Evolutionary conservation across 805 yeast species (phyloP), one percentile per base, ranked within the genome.

Genomic region (Metschnikowia bowlesiae): DNA sequence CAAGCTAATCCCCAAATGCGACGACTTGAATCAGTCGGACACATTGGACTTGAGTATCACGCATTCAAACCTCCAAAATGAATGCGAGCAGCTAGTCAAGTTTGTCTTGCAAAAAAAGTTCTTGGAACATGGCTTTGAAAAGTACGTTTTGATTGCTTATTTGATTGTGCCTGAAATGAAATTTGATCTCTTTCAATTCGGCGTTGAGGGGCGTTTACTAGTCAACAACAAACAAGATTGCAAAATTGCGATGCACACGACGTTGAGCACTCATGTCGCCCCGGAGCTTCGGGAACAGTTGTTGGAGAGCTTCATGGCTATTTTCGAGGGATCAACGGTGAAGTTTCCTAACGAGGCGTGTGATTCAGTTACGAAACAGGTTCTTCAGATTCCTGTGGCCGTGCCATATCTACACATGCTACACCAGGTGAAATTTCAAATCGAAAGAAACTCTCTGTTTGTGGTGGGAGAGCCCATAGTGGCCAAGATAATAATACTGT

Each of bases 391-490:
- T 45, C 70, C 76, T 2, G 92, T 87, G 6, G 77, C 84, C 0
- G 69, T 85, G 18, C 92, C 94, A 0, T 64, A 71, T 3, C 75
- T 83, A 8, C 79, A 82, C 53, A 74, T 81, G 16, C 74, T 87
- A 18, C 90, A 85, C 56, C 73, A 78, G 8, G 77, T 83, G 7
- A 82, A 81, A 49, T 73, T 74, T 51, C 53, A 65, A 1, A 76
- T 68, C 53, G 26, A 26, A 13, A 32, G 46, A 18, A 66, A 70
- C 32, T 54, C 69, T 8, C 81, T 77, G 44, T 81, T 75, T 53
- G 62, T 76, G 8, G 82, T 87, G 1, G 94, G 94, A 2, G 83
- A 81, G 45, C 82, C 86, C 1, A 78, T 88, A n/a, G 53, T 62
- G 0, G 72, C 76, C 2, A 61, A 56, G 8, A 62, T 86, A 26